These are phyloP conservation scores for Alternaria sp. DNA, from an alignment of 2,329 filamentous ascomycete genomes.

Conservation along the genomic window DNA sequence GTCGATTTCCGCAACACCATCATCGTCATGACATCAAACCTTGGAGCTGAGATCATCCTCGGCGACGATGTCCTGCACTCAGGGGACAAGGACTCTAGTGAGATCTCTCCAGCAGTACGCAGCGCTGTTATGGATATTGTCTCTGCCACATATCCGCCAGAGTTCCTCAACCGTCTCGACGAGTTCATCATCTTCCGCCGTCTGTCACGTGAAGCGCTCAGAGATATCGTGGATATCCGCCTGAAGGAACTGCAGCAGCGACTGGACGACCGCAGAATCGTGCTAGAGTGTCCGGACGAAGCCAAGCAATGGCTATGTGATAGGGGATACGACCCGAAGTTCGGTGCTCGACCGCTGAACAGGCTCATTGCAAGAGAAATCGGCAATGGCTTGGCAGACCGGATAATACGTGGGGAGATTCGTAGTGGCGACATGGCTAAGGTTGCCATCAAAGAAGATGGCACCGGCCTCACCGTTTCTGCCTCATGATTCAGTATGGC, in stretches of 20 bases:
- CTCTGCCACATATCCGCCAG: constrained; percentile 76
- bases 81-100: constrained; percentile 63
- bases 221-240: constrained; percentile 93
- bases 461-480: constrained; percentile 38
- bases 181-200: constrained; percentile 97
- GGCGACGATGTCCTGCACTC: constrained; percentile 72
- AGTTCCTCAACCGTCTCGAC: constrained; percentile 96
- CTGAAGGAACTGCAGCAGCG: constrained; percentile 82
- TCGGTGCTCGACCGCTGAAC: constrained; percentile 89
- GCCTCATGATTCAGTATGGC: constrained; percentile 21
- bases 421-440: constrained; percentile 76
- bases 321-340: constrained; percentile 88
- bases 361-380: constrained; percentile 90
- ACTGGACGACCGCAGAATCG: constrained; percentile 85
- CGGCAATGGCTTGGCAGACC: constrained; percentile 85
- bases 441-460: constrained; percentile 70
- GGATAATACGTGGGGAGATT: constrained; percentile 86
- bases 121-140: constrained; percentile 90
- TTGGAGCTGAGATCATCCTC: constrained; percentile 90
- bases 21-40: constrained; percentile 94
- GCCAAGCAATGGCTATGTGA: constrained; percentile 89
- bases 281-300: constrained; percentile 71
- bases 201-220: constrained; percentile 76
- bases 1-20: constrained; percentile 97
- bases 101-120: constrained; percentile 77